These are phyloP conservation scores for Populus tremula DNA, from an alignment of 345 rosid genomes.

Conservation along the genomic window DNA sequence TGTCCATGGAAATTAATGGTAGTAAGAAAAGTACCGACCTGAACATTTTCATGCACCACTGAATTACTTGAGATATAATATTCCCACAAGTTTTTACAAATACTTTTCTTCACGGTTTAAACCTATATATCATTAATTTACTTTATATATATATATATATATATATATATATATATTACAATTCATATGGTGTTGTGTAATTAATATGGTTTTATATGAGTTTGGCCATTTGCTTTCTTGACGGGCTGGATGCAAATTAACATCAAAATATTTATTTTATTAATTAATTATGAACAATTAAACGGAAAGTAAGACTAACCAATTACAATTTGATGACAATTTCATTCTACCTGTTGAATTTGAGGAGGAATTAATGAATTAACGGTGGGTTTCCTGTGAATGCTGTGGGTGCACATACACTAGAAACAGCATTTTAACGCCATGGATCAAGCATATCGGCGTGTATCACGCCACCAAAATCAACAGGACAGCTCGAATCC, in stretches of 20 bases:
- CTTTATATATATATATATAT: too few species aligned
- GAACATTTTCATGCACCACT: background rate
- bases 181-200: too few species aligned
- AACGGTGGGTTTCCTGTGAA: background rate
- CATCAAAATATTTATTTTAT: too few species aligned
- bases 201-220: too few species aligned
- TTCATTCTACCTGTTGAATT: background rate
- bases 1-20: background rate
- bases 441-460: background rate
- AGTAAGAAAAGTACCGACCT: background rate
- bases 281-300: too few species aligned
- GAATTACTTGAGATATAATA: background rate
- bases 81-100: background rate
- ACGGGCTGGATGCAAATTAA: too few species aligned
- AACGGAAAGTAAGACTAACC: too few species aligned
- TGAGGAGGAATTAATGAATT: background rate
- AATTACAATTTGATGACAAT: too few species aligned
- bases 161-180: too few species aligned
- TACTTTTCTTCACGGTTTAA: background rate
- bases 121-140: too few species aligned
- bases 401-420: background rate
- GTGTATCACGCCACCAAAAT: background rate
- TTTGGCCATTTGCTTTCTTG: too few species aligned
- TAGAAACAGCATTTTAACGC: background rate
- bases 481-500: background rate